These are phyloP conservation scores for Aspergillus haitiensis DNA, from an alignment of 495 filamentous ascomycete genomes.

Conservation along the genomic window DNA sequence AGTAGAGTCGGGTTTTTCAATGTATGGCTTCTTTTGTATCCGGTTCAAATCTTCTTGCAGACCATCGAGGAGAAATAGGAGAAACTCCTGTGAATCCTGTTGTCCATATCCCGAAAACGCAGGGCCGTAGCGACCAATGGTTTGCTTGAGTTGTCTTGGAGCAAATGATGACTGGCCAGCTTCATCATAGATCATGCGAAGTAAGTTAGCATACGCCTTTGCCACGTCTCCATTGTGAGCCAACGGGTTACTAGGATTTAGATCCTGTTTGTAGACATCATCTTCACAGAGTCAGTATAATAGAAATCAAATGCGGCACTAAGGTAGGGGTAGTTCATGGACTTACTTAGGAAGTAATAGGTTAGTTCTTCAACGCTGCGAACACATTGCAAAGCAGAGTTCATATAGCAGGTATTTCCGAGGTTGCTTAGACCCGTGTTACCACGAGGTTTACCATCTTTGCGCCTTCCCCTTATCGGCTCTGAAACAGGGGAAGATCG, in stretches of 20 bases:
- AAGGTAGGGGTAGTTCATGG: slow-evolving; percentile 2
- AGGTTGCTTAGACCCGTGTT: slow-evolving; percentile 83
- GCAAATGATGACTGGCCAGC: slow-evolving; percentile 61
- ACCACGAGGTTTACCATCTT: slow-evolving; percentile 65
- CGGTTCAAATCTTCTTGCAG: slow-evolving; percentile 93
- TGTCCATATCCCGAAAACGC: slow-evolving; percentile 93
- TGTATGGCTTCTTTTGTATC: slow-evolving; percentile 93
- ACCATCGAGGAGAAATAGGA: slow-evolving; percentile 94
- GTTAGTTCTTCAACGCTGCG: slow-evolving; percentile 88
- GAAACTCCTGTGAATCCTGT: slow-evolving; percentile 95
- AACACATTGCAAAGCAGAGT: slow-evolving; percentile 92
- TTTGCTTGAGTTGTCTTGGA: slow-evolving; percentile 75
- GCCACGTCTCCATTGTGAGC: slow-evolving; percentile 82
- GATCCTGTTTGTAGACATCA: slow-evolving; percentile 68
- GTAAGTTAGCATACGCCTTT: slow-evolving; percentile 69
- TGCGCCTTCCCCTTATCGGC: slow-evolving; percentile 62
- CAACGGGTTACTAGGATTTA: slow-evolving; percentile 82
- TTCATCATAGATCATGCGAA: slow-evolving; percentile 67
- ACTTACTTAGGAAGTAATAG: slow-evolving; percentile 77
- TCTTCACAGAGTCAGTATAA: slow-evolving; percentile 41
- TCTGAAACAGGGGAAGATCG: slow-evolving; percentile 62
- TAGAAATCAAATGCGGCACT: slow-evolving; percentile 2
- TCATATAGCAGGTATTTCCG: slow-evolving; percentile 99
- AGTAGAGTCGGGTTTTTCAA: slow-evolving; percentile 95
- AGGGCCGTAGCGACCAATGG: slow-evolving; percentile 75